Base-by-base conservation (phyloP, 768 basidiomycete species). In the Phlebiopsis flavidoalba region DNA sequence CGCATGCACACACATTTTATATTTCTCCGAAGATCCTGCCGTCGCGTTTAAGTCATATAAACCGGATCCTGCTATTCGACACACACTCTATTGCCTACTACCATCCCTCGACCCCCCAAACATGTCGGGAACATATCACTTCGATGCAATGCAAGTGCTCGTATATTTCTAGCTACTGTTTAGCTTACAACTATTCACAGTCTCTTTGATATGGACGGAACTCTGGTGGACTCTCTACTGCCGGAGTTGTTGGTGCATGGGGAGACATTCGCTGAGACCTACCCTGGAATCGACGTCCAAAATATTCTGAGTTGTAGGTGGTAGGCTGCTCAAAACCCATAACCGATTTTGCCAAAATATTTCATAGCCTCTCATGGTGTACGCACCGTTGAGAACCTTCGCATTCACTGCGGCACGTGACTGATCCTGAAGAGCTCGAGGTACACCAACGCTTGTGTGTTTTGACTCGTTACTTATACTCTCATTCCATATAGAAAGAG, bases 131-230 rank as follows among this genome's bases (percentile, higher is more conserved):
- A 77, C 69, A 26, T 69, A 77, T 17, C 73, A 71, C 47, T 78
- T 76, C 36, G 72, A 70, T 67, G 79, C 77, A 17, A 73, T 77
- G 79, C 74, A 65, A 63, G 79, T 63, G 26, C 52, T 43, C 31
- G 35, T 35, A 60, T 19, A 19, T 53, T 19, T 19, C 37, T 57
- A 1, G 31, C 12, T 1, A 43, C 8, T 43, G 2, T 12, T 43
- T 43, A 17, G 40, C 58, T 53, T 10, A 24, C 53, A 21, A 43
- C 31, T 19, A 19, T n/a, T 35, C 56, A 1, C 35, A 90, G 89
- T 60, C 75, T 91, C 14, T 90, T 90, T 67, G 89, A 91, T 70
- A 91, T 91, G 89, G 89, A 91, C 70, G 89, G 89, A 58, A 93
- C 89, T 36, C 77, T 91, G 54, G 80, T 90, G 64, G 89, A 95